These are phyloP conservation scores for Jaminaea rosea DNA, from an alignment of 1,284 basidiomycete species.

Conservation along the genomic window DNA sequence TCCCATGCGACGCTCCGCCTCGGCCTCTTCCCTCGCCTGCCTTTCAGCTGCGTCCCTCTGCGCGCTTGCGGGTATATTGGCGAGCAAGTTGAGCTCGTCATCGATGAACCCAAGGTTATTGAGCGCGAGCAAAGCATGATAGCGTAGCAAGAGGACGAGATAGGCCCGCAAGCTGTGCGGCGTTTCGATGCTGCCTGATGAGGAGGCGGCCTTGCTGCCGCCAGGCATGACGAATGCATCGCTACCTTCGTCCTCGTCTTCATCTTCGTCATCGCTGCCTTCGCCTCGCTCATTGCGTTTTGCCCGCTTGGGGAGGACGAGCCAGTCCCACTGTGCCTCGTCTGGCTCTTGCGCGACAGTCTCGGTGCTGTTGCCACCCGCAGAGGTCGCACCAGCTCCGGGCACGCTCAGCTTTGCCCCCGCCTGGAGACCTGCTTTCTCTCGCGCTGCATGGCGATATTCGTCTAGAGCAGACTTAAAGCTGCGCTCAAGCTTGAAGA, in stretches of 20 bases:
- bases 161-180: conserved; percentile 22
- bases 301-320: conserved; percentile 2
- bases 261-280: conserved; percentile 13
- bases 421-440: background rate
- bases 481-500: conserved; percentile 29
- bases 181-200: background rate
- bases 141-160: conserved; percentile 28
- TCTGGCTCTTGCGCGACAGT: no score
- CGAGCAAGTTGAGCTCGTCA: conserved; percentile 33
- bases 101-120: conserved; percentile 14
- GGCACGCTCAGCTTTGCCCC: background rate
- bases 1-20: background rate
- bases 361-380: background rate
- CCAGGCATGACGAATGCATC: conserved; percentile 2
- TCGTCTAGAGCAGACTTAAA: conserved; percentile 21
- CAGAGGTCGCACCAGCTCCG: background rate
- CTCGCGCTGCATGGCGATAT: conserved; percentile 16
- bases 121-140: conserved; percentile 23
- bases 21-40: background rate
- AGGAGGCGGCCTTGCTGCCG: background rate
- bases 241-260: conserved; percentile 24
- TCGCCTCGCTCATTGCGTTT: background rate
- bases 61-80: conserved; percentile 18
- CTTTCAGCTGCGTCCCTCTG: background rate
- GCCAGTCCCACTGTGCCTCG: conserved; percentile 6